phyloP scores from a whole-genome alignment of 2,329 filamentous ascomycete genomes.

The Venturia aucupariae region DNA sequence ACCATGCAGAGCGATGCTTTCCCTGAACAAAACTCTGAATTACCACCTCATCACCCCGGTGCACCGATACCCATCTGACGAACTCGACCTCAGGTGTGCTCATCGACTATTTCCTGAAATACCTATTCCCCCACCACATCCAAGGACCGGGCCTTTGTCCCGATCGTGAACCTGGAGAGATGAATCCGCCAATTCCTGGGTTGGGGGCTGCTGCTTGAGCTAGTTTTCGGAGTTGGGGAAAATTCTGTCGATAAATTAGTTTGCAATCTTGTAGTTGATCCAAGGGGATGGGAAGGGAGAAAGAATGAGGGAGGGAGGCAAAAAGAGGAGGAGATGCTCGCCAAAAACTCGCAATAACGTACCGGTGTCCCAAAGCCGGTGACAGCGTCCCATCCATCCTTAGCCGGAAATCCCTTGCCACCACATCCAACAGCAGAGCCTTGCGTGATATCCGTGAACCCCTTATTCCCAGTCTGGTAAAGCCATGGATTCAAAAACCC shows the following conservation, averaged over 20 bases:
- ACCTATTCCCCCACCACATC: neutral
- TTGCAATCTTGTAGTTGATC: neutral
- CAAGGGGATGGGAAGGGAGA: neutral
- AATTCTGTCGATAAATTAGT: neutral
- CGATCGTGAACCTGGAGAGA: neutral
- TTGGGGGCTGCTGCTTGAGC: neutral
- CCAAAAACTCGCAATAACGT: neutral
- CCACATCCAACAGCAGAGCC: constrained; percentile 28
- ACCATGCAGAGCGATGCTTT: too few species aligned
- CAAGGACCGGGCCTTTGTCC: neutral
- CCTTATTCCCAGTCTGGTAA: constrained; percentile 27
- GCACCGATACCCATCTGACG: too few species aligned
- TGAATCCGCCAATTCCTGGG: neutral
- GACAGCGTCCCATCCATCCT: constrained; percentile 38
- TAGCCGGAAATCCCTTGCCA: constrained; percentile 22
- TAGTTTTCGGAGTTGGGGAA: neutral
- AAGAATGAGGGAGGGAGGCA: neutral
- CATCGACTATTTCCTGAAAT: neutral
- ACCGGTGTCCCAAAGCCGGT: constrained; percentile 41
- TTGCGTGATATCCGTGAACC: constrained; percentile 23
- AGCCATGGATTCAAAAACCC: constrained; percentile 50
- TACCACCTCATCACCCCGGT: too few species aligned
- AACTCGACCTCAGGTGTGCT: too few species aligned
- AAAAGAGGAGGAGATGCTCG: neutral
- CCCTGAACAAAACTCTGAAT: too few species aligned